phyloP scores from a whole-genome alignment of 2,329 filamentous ascomycete species.

The Alternaria sp. region DNA sequence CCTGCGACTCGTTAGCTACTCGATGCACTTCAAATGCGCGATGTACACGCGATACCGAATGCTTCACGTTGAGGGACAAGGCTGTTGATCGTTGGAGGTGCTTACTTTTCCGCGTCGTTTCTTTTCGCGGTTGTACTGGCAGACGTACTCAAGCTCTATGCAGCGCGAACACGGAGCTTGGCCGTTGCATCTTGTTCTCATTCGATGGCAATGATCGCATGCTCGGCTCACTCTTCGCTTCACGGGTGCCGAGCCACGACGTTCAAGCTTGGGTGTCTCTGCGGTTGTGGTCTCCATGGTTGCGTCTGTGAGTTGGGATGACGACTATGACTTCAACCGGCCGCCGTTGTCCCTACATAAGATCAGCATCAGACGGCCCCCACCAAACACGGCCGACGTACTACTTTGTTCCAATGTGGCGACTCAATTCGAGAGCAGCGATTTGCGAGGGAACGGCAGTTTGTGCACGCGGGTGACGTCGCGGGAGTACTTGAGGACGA shows the following conservation, averaged over 20 bases:
- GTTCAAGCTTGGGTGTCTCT: slow-evolving; percentile 40
- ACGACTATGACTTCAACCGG: slow-evolving; percentile 6
- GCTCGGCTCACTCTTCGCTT: slow-evolving; percentile 88
- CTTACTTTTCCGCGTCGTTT: slow-evolving; percentile 95
- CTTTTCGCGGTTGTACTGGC: slow-evolving; percentile 88
- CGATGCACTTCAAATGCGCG: background rate
- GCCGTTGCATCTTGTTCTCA: slow-evolving; percentile 92
- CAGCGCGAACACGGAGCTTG: slow-evolving; percentile 91
- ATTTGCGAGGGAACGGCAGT: background rate
- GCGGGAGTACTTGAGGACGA: slow-evolving; percentile 14
- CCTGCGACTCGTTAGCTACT: slow-evolving; percentile 30
- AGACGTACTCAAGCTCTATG: slow-evolving; percentile 77
- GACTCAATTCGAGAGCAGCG: background rate
- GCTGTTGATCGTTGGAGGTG: background rate
- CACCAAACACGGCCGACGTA: slow-evolving; percentile 8
- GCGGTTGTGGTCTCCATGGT: slow-evolving; percentile 37
- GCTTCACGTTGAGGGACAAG: background rate
- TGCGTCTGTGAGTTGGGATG: slow-evolving; percentile 12
- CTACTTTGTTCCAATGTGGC: slow-evolving; percentile 5
- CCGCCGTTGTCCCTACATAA: slow-evolving; percentile 8
- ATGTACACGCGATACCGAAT: background rate
- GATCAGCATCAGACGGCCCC: slow-evolving; percentile 5
- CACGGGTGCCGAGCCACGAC: slow-evolving; percentile 65
- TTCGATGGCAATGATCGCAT: slow-evolving; percentile 94
- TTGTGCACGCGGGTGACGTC: slow-evolving; percentile 3